Evolutionary conservation across 2,329 filamentous ascomycete genomes (phyloP).

Genomic region (Corniculantispora saksenae): DNA sequence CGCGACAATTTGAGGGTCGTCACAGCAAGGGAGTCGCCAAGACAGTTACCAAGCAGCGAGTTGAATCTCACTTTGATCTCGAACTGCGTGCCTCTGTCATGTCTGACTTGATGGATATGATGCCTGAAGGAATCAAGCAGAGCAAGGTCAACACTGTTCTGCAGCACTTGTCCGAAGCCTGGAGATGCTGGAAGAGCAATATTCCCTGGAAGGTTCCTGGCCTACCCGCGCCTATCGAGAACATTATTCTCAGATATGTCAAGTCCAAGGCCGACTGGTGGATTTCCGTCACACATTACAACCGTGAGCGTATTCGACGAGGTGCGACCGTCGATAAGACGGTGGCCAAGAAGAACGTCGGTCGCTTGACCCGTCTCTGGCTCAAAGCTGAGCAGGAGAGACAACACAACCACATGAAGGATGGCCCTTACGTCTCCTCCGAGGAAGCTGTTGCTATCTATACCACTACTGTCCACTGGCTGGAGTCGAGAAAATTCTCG

Average conservation of each 20-base stretch:
- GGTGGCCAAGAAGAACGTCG: slow-evolving; percentile 98
- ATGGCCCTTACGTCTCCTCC: slow-evolving; percentile 95
- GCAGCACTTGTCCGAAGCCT: slow-evolving; percentile 95
- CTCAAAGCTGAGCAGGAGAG: slow-evolving; percentile 97
- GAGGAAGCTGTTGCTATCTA: slow-evolving; percentile 99
- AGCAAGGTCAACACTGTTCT: slow-evolving; percentile 98
- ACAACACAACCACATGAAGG: slow-evolving; percentile 99
- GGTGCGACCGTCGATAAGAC: slow-evolving; percentile 99
- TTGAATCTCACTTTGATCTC: slow-evolving; percentile 97
- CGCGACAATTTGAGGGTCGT: slow-evolving; percentile 95
- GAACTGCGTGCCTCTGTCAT: slow-evolving; percentile 97
- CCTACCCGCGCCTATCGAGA: slow-evolving; percentile 93
- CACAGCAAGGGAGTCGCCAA: slow-evolving; percentile 99
- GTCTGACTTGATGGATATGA: slow-evolving; percentile 99
- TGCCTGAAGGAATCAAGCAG: slow-evolving; percentile 99
- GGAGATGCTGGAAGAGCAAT: slow-evolving; percentile 99
- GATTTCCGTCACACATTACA: slow-evolving; percentile 99
- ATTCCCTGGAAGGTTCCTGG: slow-evolving; percentile 99
- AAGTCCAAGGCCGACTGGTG: slow-evolving; percentile 99
- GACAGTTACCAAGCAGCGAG: slow-evolving; percentile 98
- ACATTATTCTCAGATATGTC: slow-evolving; percentile 96
- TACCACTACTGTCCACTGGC: slow-evolving; percentile 97
- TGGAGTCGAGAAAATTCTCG: slow-evolving; percentile 97
- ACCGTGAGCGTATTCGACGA: slow-evolving; percentile 92
- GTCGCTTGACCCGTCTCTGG: slow-evolving; percentile 91